Evolutionary conservation across 2,329 filamentous ascomycete species (phyloP), one percentile per base, ranked within the genome.

Genomic region (Aspergillus piperis): DNA sequence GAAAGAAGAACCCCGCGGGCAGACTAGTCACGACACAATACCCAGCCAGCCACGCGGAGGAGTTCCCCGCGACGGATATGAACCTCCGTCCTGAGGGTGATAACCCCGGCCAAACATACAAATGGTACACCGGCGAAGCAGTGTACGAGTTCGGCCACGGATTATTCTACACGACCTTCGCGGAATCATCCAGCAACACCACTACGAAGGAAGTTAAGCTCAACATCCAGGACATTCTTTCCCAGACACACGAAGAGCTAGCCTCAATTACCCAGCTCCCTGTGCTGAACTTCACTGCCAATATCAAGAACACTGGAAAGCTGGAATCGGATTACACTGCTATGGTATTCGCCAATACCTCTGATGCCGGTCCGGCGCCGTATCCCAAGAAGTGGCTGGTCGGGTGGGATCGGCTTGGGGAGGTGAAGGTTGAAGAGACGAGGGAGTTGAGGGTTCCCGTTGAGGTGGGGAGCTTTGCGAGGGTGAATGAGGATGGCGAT

Each of bases 51-150:
- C 85, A 70, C 76, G 82, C 74, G 1, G 66, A 68, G 4, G 65
- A 75, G 36, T 78, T 80, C 58, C 71, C 75, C 1, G 73, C 77
- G 2, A 73, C 70, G 0, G 77, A 81, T 57, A 77, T 79, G 75
- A 70, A 64, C n/a, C 68, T 80, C 10, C 71, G 78, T 2, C 78
- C 78, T 0, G 72, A 69, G 19, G 70, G 66, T 1, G 63, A 61
- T 8, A 78, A 77, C 21, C 78, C 78, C 0, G 79, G 79, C 0
- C 73, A 78, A 23, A 81, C 79, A 0, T 81, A 81, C 58, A 77
- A 76, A 60, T 81, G 78, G 78, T 80, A 79, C 61, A 74, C 70
- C 0, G 73, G 73, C 3, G 67, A 68, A 8, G 69, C 78, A 0
- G 77, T 80, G 5, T 75, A 75, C 17, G 73, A 74, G 10, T 81